phyloP scores from a whole-genome alignment of 306 rosid genomes.

The Dalbergia oliveri region DNA sequence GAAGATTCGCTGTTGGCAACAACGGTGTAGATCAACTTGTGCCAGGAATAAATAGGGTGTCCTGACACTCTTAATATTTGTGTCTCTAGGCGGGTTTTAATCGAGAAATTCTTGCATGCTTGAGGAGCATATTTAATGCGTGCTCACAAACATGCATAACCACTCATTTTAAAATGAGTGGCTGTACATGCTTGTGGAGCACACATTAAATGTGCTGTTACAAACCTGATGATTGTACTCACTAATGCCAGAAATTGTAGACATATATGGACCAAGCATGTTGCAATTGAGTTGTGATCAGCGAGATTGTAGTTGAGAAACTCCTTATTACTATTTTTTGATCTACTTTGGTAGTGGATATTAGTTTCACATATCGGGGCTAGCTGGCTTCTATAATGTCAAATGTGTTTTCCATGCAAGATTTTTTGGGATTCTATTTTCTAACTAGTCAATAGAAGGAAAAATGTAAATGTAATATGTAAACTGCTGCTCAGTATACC shows the following conservation, averaged over 20 bases:
- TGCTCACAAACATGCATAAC: no score
- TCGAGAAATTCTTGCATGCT: no score
- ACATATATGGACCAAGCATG: background rate
- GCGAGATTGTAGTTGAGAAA: background rate
- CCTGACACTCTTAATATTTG: background rate
- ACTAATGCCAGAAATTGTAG: constrained; percentile 16
- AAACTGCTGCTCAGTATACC: background rate
- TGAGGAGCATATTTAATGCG: no score
- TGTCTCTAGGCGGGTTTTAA: background rate
- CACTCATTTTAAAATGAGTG: no score
- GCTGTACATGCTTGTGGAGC: no score
- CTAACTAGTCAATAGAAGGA: background rate
- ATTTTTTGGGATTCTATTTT: background rate
- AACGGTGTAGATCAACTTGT: background rate
- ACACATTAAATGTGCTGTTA: no score
- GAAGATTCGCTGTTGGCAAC: background rate
- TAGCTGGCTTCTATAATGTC: background rate
- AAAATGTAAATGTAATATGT: background rate
- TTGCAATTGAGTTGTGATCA: background rate
- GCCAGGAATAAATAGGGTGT: background rate
- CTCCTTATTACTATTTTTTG: background rate
- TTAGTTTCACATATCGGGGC: background rate
- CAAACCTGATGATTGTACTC: background rate
- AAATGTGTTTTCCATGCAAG: background rate
- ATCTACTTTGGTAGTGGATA: background rate